Percentiles rank a stretch among this genome's conserved stretches.
These are phyloP conservation scores for Clitocybe nebularis DNA, from an alignment of 1,284 basidiomycete genomes.

Conservation along the genomic window DNA sequence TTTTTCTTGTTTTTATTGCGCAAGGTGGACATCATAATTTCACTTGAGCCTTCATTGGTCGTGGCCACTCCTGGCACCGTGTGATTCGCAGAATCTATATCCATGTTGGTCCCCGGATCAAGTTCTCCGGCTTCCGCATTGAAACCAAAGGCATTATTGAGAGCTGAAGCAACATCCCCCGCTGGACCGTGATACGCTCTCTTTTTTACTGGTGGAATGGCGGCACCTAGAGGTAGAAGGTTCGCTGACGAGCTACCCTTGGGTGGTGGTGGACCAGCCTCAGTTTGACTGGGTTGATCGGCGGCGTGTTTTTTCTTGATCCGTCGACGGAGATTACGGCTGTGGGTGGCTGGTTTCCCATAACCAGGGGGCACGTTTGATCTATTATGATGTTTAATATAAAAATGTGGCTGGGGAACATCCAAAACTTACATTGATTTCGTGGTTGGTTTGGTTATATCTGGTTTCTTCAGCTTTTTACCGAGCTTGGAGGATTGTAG, in stretches of 20 bases:
- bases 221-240: constrained; percentile 23
- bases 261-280: constrained; percentile 16
- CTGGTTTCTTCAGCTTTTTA: not conserved
- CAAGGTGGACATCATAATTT: constrained; percentile 51
- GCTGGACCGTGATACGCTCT: constrained; percentile 13
- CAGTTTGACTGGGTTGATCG: constrained; percentile 1
- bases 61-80: constrained; percentile 1
- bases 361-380: constrained; percentile 53
- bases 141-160: constrained; percentile 19
- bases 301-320: constrained; percentile 34
- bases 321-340: constrained; percentile 63
- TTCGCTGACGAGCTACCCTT: constrained; percentile 27
- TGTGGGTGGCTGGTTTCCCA: constrained; percentile 64
- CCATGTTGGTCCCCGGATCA: constrained; percentile 11
- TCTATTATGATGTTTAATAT: constrained; percentile 1
- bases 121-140: constrained; percentile 14
- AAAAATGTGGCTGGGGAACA: not conserved
- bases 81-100: not conserved
- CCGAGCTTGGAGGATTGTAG: constrained; percentile 7
- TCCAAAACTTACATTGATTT: not conserved
- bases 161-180: constrained; percentile 16
- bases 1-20: constrained; percentile 74
- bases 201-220: not conserved
- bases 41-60: constrained; percentile 21
- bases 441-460: not conserved